phyloP scores from a whole-genome alignment of 2,329 filamentous ascomycete genomes.

The Verticillium albo-atrum region DNA sequence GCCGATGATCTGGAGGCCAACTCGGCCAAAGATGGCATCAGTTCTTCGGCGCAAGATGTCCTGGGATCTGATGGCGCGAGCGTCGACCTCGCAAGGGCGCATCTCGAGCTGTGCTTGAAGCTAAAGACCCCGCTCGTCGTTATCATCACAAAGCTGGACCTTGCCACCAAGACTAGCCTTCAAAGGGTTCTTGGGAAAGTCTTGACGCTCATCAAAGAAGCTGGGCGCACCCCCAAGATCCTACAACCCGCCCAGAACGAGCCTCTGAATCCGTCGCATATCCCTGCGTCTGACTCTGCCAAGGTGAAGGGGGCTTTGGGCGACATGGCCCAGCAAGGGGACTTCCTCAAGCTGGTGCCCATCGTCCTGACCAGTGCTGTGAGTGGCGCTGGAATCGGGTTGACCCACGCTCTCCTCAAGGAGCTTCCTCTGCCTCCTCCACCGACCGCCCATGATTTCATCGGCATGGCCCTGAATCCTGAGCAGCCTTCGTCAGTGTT shows the following conservation, averaged over 20 bases:
- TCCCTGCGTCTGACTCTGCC: constrained; percentile 51
- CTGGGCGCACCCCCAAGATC: constrained; percentile 69
- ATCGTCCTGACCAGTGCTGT: constrained; percentile 86
- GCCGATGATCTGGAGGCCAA: constrained; percentile 62
- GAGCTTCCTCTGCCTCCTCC: constrained; percentile 64
- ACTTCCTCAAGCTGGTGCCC: constrained; percentile 58
- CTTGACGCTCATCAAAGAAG: constrained; percentile 71
- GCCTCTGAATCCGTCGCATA: constrained; percentile 47
- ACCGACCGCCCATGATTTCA: constrained; percentile 49
- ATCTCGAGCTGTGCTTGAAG: constrained; percentile 81
- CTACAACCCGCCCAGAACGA: constrained; percentile 53
- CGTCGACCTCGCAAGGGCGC: constrained; percentile 70
- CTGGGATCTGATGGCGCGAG: constrained; percentile 48
- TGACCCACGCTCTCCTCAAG: constrained; percentile 76
- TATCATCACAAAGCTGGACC: constrained; percentile 85
- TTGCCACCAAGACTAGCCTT: constrained; percentile 70
- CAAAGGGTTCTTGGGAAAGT: constrained; percentile 68
- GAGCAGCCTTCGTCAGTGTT: constrained; percentile 66
- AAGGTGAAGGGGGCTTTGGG: constrained; percentile 55
- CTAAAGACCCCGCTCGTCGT: constrained; percentile 74
- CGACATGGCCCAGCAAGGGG: constrained; percentile 37
- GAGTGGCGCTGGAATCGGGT: constrained; percentile 74
- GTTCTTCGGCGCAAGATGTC: constrained; percentile 45
- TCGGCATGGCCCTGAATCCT: constrained; percentile 51
- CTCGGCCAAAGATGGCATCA: constrained; percentile 29